Base-by-base conservation (phyloP, 306 rosid genomes). In the Begonia peltatifolia region DNA sequence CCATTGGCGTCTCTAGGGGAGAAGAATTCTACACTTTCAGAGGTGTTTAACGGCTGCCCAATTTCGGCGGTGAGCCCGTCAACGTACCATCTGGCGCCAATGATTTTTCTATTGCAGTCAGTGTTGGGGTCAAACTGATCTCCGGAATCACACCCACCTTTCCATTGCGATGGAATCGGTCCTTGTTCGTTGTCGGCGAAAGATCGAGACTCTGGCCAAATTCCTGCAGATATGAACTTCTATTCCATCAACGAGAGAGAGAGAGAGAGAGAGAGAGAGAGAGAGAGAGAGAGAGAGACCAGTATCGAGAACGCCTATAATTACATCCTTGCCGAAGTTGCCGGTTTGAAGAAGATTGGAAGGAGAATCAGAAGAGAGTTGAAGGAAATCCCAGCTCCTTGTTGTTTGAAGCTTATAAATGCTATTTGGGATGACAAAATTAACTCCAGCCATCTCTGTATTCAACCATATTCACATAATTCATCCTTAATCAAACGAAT, bases 341-440 rank as follows among this genome's bases (percentile, higher is more conserved):
- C 70, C 53, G 10, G 41, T 58, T 22, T 62, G 68, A 13, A 67
- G 78, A 63, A 78, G 67, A 59, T 54, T 68, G 20, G 70, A 52
- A 50, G 61, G 58, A 25, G 81, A 41, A 5, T 54, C 36, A 46
- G 60, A 41, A 55, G 76, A 56, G 38, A 71, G 74, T 55, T 70
- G 69, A 43, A 74, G 79, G 43, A 60, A 74, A 56, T 79, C 81
- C 84, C 81, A 79, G 46, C 81, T 79, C 59, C 81, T 68, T 17
- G 81, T 79, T 12, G 84, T 79, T 56, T 74, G 78, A 42, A 71
- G 68, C 64, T 58, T 69, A 38, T 65, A 57, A 15, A 79, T 25
- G 18, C 38, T 60, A 54, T 71, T 79, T 14, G 78, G 84, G 10
- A 79, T 65, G 50, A 75, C 81, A 59, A 53, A 66, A 23, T 70